phyloP scores from a whole-genome alignment of 208 protist species.

The Leishmania tarentolae region DNA sequence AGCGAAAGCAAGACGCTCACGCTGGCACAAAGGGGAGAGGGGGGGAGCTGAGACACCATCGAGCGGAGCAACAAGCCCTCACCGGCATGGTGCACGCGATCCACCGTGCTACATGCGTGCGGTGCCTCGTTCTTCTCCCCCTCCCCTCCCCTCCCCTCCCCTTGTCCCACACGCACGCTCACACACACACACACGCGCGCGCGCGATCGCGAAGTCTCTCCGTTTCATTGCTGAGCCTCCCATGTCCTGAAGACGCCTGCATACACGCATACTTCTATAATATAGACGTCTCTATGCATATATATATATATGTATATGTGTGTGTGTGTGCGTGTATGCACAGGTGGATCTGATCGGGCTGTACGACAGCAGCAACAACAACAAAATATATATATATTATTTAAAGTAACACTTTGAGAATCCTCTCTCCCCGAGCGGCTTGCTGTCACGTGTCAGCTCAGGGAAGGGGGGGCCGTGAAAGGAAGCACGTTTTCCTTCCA shows the following conservation, averaged over 20 bases:
- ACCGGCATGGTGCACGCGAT: background rate
- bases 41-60: too few relatives aligned
- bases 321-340: background rate
- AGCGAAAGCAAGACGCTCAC: background rate
- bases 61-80: background rate
- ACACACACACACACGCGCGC: background rate
- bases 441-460: background rate
- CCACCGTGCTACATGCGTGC: background rate
- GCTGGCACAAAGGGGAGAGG: background rate
- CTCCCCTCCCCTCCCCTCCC: background rate
- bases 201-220: background rate
- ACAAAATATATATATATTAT: too few relatives aligned
- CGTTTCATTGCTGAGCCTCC: background rate
- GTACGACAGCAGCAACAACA: too few relatives aligned
- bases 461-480: too few relatives aligned
- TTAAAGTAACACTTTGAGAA: too few relatives aligned
- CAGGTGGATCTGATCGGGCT: too few relatives aligned
- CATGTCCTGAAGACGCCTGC: background rate
- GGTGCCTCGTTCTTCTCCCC: background rate
- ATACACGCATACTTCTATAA: background rate
- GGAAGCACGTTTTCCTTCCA: background rate
- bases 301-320: slow-evolving; percentile 10
- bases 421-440: too few relatives aligned
- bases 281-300: background rate
- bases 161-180: background rate